Percentiles rank a stretch among this genome's conserved stretches.
These are phyloP conservation scores for Fraxinus angustifolia DNA, from an alignment of 305 asterid species.

Conservation along the genomic window DNA sequence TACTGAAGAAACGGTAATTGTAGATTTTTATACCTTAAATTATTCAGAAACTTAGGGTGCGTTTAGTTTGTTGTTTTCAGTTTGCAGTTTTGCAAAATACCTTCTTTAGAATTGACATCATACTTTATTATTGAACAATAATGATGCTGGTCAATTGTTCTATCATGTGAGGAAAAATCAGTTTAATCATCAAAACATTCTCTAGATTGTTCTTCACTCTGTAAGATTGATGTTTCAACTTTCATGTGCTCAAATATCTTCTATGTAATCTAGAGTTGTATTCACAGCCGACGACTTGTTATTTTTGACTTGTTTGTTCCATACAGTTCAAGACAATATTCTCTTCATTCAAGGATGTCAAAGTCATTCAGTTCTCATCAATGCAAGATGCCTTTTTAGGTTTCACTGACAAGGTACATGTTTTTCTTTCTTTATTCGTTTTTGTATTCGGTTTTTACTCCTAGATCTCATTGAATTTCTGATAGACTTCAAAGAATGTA, in stretches of 20 bases:
- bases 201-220: slow-evolving; percentile 4
- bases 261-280: not conserved
- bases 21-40: not conserved
- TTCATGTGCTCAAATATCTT: not conserved
- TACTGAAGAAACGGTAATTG: slow-evolving; percentile 70
- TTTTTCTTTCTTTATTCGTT: not conserved
- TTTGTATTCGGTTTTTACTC: not conserved
- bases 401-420: slow-evolving; percentile 77
- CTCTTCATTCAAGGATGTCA: slow-evolving; percentile 65
- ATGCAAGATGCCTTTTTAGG: slow-evolving; percentile 88
- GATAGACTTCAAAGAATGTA: not conserved
- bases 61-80: not conserved
- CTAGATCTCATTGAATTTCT: not conserved
- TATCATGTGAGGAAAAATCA: not conserved
- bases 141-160: not conserved
- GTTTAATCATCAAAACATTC: not conserved
- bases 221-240: not conserved
- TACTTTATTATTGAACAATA: not conserved
- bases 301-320: not conserved
- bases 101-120: not conserved
- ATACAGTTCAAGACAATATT: slow-evolving; percentile 69
- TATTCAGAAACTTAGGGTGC: not conserved
- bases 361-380: slow-evolving; percentile 84
- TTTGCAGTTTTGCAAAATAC: not conserved
- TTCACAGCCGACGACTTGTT: not conserved